phyloP scores from a whole-genome alignment of 2,329 filamentous ascomycete species.

The Emmonsia crescens region DNA sequence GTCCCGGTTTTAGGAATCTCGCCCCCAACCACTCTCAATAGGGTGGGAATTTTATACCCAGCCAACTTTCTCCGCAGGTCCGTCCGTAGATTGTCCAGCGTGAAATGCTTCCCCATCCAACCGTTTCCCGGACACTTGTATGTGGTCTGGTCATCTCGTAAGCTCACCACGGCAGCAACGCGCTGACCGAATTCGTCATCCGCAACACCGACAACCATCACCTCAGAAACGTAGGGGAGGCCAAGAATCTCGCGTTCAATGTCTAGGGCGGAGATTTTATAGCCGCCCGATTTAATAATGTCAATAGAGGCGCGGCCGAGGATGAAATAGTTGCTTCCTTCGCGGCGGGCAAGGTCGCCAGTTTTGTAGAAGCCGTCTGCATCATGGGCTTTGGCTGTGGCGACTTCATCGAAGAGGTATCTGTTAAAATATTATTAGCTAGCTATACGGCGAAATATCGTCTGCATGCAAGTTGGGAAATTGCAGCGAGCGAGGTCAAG shows the following conservation, averaged over 20 bases:
- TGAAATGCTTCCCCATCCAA: conserved; percentile 3
- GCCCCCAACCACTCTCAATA: conserved; percentile 23
- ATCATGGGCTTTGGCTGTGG: conserved; percentile 8
- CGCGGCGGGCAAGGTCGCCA: conserved; percentile 12
- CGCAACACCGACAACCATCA: conserved; percentile 12
- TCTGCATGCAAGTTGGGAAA: not conserved
- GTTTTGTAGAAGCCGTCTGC: conserved; percentile 15
- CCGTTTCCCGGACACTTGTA: conserved; percentile 7
- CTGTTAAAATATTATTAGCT: not conserved
- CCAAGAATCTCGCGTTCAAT: conserved; percentile 14
- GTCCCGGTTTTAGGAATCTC: conserved; percentile 41
- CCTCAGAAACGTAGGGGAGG: conserved; percentile 14
- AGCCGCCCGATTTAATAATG: conserved; percentile 14
- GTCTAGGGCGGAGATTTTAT: conserved; percentile 13
- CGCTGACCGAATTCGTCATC: conserved; percentile 12
- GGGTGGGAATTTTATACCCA: conserved; percentile 12
- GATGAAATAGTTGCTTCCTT: conserved; percentile 13
- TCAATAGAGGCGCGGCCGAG: conserved; percentile 14
- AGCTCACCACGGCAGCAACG: conserved; percentile 8
- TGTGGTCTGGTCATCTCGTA: conserved; percentile 9
- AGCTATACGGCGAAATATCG: not conserved
- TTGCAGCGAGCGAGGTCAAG: conserved; percentile 17
- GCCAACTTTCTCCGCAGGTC: conserved; percentile 10
- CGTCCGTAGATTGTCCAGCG: conserved; percentile 5
- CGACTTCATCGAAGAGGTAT: conserved; percentile 4